These are phyloP conservation scores for Anisodus tanguticus DNA, from an alignment of 257 asterid species.

Conservation along the genomic window DNA sequence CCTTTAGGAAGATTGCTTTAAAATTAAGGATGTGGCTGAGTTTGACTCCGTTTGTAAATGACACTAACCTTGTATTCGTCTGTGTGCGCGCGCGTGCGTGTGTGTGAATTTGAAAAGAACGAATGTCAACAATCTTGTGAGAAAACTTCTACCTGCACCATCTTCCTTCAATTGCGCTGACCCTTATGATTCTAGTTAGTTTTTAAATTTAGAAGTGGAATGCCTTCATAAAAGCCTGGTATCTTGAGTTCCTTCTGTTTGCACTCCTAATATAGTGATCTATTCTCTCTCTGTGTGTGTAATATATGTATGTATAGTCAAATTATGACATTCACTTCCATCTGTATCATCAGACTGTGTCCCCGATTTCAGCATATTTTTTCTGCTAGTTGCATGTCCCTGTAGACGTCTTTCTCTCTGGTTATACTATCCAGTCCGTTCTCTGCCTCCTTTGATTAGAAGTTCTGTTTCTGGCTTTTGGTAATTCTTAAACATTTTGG, in stretches of 20 bases:
- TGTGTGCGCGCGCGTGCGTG: too few relatives aligned
- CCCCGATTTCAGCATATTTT: neutral
- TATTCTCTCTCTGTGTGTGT: neutral
- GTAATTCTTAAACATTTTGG: neutral
- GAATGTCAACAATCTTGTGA: neutral
- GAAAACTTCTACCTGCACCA: neutral
- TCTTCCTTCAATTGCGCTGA: neutral
- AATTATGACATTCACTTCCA: neutral
- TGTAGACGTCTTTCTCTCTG: neutral
- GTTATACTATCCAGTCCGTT: neutral
- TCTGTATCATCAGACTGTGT: neutral
- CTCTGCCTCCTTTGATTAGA: neutral
- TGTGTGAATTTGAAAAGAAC: neutral
- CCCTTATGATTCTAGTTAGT: neutral
- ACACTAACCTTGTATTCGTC: neutral
- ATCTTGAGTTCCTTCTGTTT: conserved; percentile 23
- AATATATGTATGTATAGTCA: neutral
- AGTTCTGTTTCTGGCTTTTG: neutral
- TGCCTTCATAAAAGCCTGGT: conserved; percentile 2
- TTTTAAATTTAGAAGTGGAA: neutral
- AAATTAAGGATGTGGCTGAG: neutral
- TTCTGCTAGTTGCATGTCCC: neutral
- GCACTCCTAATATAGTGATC: neutral
- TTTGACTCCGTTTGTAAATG: neutral
- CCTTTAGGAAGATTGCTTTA: neutral